Base-by-base conservation (phyloP, 768 basidiomycete species). In the Lentinula lateritia region DNA sequence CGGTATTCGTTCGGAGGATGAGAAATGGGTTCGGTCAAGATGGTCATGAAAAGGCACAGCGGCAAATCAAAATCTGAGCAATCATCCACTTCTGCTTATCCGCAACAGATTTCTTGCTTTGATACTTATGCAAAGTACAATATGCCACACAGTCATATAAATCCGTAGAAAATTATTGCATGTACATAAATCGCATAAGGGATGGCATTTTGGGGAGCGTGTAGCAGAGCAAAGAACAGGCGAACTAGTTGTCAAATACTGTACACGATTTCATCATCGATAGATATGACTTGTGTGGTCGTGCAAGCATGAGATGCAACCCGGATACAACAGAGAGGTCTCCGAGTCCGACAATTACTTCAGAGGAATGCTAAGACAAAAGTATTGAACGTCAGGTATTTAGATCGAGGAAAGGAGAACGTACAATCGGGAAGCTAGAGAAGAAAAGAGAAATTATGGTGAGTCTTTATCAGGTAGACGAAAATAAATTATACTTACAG, bases 351-450 rank as follows among this genome's bases (percentile, higher is more conserved):
- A 20, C 58, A 56, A 76, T 85, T 93, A 97, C 86, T 96, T 97
- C 85, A 97, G 94, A 74, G 95, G 95, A 73, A 98, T 95, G 79
- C 86, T 88, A 70, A 20, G 46, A 18, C 60, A 61, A 65, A 60
- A 54, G 13, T 50, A 42, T 34, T 10, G 57, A 60, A 36, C 28
- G 77, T 59, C 23, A 63, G 39, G 34, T 45, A 52, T 38, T 16
- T 58, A n/a, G 50, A 48, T 50, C 34, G 35, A 36, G n/a, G 39
- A n/a, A 39, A 54, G 61, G 20, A 2, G 81, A 20, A 35, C 85
- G 67, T 72, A 87, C 85, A 90, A 90, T 70, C 89, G 87, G 71
- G 90, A 93, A 59, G 87, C 87, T 88, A 72, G 65, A 67, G 35
- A 63, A 41, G 56, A 43, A 41, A 34, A n/a, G 38, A 48, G 28